A percentile compares a stretch with the other conserved stretches of the same genome.
Evolutionary conservation across 2,329 filamentous ascomycete species (phyloP).

Genomic region (Microcyclospora tardicrescens): DNA sequence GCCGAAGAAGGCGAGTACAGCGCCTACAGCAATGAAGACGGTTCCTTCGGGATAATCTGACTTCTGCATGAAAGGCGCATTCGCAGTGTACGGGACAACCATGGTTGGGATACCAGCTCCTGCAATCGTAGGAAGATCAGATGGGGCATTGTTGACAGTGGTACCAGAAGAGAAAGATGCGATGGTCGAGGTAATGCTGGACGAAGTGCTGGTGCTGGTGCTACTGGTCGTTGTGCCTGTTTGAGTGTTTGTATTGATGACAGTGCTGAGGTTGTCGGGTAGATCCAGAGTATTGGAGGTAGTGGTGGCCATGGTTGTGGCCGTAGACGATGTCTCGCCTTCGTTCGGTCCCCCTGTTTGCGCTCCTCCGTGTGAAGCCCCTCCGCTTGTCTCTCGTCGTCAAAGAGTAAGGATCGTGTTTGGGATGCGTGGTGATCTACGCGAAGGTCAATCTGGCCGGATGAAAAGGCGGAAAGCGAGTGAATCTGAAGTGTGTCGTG

Average conservation of each 20-base stretch:
- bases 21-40: conserved; percentile 89
- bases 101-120: conserved; percentile 52
- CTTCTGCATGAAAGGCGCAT: conserved; percentile 84
- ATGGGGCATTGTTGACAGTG: no score
- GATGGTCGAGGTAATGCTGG: conserved; percentile 10
- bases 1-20: conserved; percentile 71
- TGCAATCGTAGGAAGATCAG: conserved; percentile 41
- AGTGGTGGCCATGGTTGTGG: conserved; percentile 1
- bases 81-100: conserved; percentile 65
- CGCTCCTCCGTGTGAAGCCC: no score
- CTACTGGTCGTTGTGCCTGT: conserved; percentile 3
- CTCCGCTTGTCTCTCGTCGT: no score
- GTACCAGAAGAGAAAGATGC: conserved; percentile 15
- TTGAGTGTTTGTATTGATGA: not conserved
- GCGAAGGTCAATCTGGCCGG: no score
- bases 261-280: no score
- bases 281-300: not conserved
- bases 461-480: no score
- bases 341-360: no score
- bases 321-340: conserved; percentile 5
- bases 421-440: no score
- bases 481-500: no score
- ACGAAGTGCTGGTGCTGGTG: conserved; percentile 4
- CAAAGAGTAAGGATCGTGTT: no score
- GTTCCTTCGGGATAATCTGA: conserved; percentile 80